Evolutionary conservation across 176 grass and related monocot species (phyloP).

Genomic region (Zoysia pacifica): DNA sequence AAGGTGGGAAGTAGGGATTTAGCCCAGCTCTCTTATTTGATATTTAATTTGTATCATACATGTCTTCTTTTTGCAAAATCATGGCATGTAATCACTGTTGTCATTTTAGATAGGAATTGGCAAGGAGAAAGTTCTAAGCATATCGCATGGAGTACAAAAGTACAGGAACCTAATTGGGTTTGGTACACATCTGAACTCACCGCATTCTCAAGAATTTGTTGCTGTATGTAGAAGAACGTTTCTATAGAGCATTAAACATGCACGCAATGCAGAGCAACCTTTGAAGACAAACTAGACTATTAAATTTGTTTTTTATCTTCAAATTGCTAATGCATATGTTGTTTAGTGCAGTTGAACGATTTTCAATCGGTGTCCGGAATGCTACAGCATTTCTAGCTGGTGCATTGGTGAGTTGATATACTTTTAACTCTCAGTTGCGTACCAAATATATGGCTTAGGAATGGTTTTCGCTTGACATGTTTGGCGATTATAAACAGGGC

Average conservation of each 20-base stretch:
- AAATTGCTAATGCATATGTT: not conserved
- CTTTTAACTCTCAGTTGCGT: not conserved
- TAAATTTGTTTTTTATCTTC: not conserved
- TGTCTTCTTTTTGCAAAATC: constrained; percentile 9
- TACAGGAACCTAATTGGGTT: constrained; percentile 91
- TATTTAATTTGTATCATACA: not conserved
- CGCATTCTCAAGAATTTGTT: constrained; percentile 18
- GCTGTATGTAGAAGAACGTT: not conserved
- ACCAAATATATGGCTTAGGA: constrained; percentile 17
- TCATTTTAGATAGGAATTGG: constrained; percentile 78
- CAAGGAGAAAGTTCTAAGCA: constrained; percentile 63
- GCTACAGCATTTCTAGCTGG: constrained; percentile 86
- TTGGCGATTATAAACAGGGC: constrained; percentile 55
- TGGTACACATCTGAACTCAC: constrained; percentile 53
- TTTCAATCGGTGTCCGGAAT: constrained; percentile 80
- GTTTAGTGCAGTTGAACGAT: constrained; percentile 66
- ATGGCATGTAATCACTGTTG: constrained; percentile 26
- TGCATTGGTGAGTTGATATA: constrained; percentile 57
- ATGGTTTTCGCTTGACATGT: constrained; percentile 11
- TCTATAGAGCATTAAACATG: not conserved
- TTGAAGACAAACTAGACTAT: not conserved
- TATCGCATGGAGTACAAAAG: constrained; percentile 65
- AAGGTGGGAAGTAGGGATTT: constrained; percentile 55
- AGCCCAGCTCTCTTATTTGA: not conserved
- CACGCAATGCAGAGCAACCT: not conserved